Evolutionary conservation across 371 early-diverging fungal species (phyloP).

Genomic region (Massospora cicadina): DNA sequence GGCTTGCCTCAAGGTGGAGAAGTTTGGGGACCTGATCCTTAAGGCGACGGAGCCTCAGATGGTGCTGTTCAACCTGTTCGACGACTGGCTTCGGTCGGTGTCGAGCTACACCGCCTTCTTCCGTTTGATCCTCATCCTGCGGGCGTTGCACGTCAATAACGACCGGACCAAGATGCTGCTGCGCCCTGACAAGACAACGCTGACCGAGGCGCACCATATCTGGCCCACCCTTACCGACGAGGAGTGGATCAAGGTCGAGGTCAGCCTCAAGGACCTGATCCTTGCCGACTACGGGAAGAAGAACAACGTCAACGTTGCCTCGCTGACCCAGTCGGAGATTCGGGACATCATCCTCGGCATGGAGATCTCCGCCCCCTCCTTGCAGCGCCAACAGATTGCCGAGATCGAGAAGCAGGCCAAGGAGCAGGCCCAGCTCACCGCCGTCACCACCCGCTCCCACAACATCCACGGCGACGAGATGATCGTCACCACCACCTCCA

Average conservation of each 20-base stretch:
- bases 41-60: slow-evolving; percentile 96
- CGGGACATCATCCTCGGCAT: slow-evolving; percentile 98
- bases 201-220: slow-evolving; percentile 91
- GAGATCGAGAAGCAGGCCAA: slow-evolving; percentile 91
- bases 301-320: slow-evolving; percentile 94
- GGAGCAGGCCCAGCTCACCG: slow-evolving; percentile 82
- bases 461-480: slow-evolving; percentile 98
- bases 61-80: slow-evolving; percentile 77
- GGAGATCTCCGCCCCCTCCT: slow-evolving; percentile 94
- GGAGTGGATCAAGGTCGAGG: slow-evolving; percentile 97
- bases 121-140: slow-evolving; percentile 87
- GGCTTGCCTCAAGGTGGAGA: slow-evolving; percentile 92
- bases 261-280: slow-evolving; percentile 90
- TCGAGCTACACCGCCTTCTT: slow-evolving; percentile 97
- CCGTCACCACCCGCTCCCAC: slow-evolving; percentile 87
- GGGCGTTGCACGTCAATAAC: slow-evolving; percentile 90
- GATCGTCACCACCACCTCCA: slow-evolving; percentile 91
- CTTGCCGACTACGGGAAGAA: slow-evolving; percentile 96
- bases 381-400: slow-evolving; percentile 92
- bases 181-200: slow-evolving; percentile 79
- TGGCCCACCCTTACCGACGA: slow-evolving; percentile 93
- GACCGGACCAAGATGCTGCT: slow-evolving; percentile 90
- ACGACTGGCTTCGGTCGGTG: slow-evolving; percentile 88
- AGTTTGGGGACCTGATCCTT: slow-evolving; percentile 93
- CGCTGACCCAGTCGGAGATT: slow-evolving; percentile 90